phyloP scores from a whole-genome alignment of 2,329 filamentous ascomycete species.

The Diatrype stigma region DNA sequence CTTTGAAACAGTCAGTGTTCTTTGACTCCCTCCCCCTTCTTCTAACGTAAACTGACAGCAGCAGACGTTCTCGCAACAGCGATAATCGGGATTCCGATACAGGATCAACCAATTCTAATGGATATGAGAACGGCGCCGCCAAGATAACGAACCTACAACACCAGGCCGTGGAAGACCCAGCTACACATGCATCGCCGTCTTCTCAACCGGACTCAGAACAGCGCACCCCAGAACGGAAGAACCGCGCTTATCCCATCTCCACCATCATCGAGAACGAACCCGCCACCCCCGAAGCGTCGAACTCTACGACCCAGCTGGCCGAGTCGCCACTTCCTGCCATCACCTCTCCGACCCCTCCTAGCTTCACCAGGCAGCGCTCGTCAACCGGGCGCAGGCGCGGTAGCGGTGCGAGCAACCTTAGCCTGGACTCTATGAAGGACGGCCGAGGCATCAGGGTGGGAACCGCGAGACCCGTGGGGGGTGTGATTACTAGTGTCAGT shows the following conservation, averaged over 20 bases:
- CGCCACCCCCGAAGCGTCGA: slow-evolving; percentile 11
- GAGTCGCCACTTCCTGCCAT: slow-evolving; percentile 8
- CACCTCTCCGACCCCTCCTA: slow-evolving; percentile 12
- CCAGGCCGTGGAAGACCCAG: slow-evolving; percentile 20
- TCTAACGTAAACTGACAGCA: slow-evolving; percentile 5
- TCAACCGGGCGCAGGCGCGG: slow-evolving; percentile 16
- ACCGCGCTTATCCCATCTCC: slow-evolving; percentile 8
- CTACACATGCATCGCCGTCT: slow-evolving; percentile 10
- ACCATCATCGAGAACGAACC: slow-evolving; percentile 14
- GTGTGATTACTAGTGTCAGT: slow-evolving; percentile 28
- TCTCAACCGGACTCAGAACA: not conserved
- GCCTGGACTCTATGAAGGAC: slow-evolving; percentile 33
- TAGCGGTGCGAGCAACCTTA: slow-evolving; percentile 33
- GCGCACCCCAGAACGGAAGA: not conserved
- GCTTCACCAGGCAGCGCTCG: slow-evolving; percentile 5
- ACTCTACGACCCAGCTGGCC: slow-evolving; percentile 1
- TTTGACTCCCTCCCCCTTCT: not conserved
- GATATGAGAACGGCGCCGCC: slow-evolving; percentile 14
- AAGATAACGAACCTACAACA: slow-evolving; percentile 11
- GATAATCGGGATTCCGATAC: slow-evolving; percentile 26
- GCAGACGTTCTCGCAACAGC: slow-evolving; percentile 20
- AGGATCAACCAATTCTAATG: slow-evolving; percentile 20
- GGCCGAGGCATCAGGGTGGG: slow-evolving; percentile 38
- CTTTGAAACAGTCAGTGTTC: slow-evolving; percentile 29
- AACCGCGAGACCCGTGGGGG: slow-evolving; percentile 30